A percentile compares a stretch with the other conserved stretches of the same genome.
Evolutionary conservation across 768 basidiomycete genomes (phyloP).

Genomic region (Leccinellum rugosiceps): DNA sequence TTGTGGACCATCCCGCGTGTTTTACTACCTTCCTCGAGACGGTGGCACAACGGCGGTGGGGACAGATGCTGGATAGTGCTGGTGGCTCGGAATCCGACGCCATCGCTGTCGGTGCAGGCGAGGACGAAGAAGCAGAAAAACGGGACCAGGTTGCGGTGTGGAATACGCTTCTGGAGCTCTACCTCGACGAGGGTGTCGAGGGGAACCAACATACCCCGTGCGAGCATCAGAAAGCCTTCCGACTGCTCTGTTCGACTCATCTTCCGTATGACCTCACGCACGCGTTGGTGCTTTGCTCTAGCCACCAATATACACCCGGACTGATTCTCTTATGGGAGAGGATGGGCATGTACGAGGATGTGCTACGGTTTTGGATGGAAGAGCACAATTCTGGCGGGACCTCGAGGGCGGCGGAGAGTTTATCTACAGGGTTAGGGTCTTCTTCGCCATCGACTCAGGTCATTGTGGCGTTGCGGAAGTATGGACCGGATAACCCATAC

Average conservation of each 20-base stretch:
- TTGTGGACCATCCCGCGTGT: conserved; percentile 81
- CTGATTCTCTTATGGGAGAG: conserved; percentile 90
- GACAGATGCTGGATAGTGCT: conserved; percentile 55
- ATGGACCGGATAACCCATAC: conserved; percentile 68
- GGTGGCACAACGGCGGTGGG: conserved; percentile 78
- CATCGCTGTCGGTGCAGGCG: conserved; percentile 13
- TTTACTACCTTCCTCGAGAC: conserved; percentile 89
- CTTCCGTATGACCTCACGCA: conserved; percentile 87
- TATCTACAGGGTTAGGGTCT: conserved; percentile 23
- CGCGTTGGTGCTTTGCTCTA: conserved; percentile 93
- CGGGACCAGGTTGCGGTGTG: conserved; percentile 82
- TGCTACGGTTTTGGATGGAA: conserved; percentile 92
- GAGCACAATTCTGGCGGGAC: conserved; percentile 35
- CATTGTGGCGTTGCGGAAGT: conserved; percentile 66
- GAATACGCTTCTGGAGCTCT: conserved; percentile 95
- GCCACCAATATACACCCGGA: conserved; percentile 74
- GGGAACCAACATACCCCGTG: conserved; percentile 19
- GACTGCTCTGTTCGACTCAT: conserved; percentile 55
- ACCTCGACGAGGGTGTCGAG: conserved; percentile 50
- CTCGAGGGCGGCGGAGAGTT: not conserved
- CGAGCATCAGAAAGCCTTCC: conserved; percentile 60
- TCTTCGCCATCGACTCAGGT: conserved; percentile 45
- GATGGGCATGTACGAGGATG: conserved; percentile 94
- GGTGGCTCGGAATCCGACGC: conserved; percentile 8
- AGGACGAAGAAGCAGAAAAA: conserved; percentile 52